These are phyloP conservation scores for Vitis amurensis DNA, from an alignment of 164 flowering plant genomes.

Conservation along the genomic window DNA sequence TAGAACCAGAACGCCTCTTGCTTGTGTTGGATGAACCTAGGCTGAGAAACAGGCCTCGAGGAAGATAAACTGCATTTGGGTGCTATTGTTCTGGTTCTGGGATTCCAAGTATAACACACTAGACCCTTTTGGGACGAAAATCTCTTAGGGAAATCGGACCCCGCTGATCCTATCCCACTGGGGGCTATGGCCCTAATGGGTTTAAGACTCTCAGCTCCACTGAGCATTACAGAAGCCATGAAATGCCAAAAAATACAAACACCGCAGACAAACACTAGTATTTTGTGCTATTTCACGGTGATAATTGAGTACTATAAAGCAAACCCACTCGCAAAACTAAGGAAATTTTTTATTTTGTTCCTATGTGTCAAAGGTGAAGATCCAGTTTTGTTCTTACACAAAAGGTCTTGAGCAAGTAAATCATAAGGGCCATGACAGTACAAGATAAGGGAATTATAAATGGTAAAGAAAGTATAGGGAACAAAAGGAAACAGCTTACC, in stretches of 20 bases:
- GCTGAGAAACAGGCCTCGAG: constrained; percentile 63
- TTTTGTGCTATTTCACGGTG: too few species aligned
- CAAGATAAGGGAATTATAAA: too few species aligned
- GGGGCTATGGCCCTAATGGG: constrained; percentile 35
- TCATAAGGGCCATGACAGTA: too few species aligned
- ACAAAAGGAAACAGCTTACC: too few species aligned
- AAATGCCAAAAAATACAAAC: not conserved
- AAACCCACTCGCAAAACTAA: too few species aligned
- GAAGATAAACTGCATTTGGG: constrained; percentile 52
- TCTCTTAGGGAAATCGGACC: constrained; percentile 47
- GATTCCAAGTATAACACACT: constrained; percentile 23
- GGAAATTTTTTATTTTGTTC: too few species aligned
- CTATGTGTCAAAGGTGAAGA: too few species aligned
- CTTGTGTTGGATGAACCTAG: constrained; percentile 75
- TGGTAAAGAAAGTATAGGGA: too few species aligned
- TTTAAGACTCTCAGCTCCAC: constrained; percentile 52
- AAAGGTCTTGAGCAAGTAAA: too few species aligned
- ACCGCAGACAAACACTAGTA: too few species aligned
- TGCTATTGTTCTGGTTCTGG: constrained; percentile 15
- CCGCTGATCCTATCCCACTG: constrained; percentile 34
- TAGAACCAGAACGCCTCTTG: constrained; percentile 83
- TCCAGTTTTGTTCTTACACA: too few species aligned
- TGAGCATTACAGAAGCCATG: constrained; percentile 73
- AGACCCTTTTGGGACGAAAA: constrained; percentile 28
- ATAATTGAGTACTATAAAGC: too few species aligned